Percentiles rank a stretch among this genome's conserved stretches.
phyloP scores from a whole-genome alignment of 2,329 filamentous ascomycete species.

The Hypoxylon rubiginosum region DNA sequence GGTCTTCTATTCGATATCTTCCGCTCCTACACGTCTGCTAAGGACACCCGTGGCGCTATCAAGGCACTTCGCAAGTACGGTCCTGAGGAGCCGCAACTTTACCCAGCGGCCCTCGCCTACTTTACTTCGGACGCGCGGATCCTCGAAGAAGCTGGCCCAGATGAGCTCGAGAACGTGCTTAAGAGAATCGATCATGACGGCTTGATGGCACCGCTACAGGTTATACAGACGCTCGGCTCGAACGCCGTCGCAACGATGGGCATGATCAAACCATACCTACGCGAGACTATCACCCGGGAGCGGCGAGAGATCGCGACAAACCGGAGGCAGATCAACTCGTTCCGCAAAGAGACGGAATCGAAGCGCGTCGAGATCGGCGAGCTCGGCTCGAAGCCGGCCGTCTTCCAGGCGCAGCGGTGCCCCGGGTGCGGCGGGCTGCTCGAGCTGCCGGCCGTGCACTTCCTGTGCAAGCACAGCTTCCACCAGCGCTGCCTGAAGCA shows the following conservation, averaged over 20 bases:
- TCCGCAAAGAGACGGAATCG: slow-evolving; percentile 84
- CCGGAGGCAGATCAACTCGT: slow-evolving; percentile 83
- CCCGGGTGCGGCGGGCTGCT: slow-evolving; percentile 82
- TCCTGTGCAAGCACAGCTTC: slow-evolving; percentile 97
- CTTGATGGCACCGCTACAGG: slow-evolving; percentile 94
- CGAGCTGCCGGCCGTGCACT: slow-evolving; percentile 92
- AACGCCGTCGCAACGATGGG: slow-evolving; percentile 90
- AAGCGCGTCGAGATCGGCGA: slow-evolving; percentile 85
- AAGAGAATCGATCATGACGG: slow-evolving; percentile 90
- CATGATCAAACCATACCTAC: slow-evolving; percentile 93
- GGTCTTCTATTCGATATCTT: slow-evolving; percentile 96
- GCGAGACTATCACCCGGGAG: slow-evolving; percentile 89
- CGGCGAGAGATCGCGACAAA: slow-evolving; percentile 86
- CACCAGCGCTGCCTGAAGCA: slow-evolving; percentile 89
- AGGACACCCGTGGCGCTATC: slow-evolving; percentile 91
- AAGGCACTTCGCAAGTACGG: slow-evolving; percentile 93
- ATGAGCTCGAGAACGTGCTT: slow-evolving; percentile 84
- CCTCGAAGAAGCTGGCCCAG: slow-evolving; percentile 84
- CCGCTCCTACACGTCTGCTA: slow-evolving; percentile 91
- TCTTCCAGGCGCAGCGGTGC: slow-evolving; percentile 93
- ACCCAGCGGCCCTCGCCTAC: slow-evolving; percentile 92
- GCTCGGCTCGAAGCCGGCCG: slow-evolving; percentile 81
- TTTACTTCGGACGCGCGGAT: slow-evolving; percentile 87
- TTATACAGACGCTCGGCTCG: slow-evolving; percentile 88
- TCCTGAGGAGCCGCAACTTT: slow-evolving; percentile 88